These are phyloP conservation scores for Dissoconium aciculare DNA, from an alignment of 2,329 filamentous ascomycete species.

Conservation along the genomic window DNA sequence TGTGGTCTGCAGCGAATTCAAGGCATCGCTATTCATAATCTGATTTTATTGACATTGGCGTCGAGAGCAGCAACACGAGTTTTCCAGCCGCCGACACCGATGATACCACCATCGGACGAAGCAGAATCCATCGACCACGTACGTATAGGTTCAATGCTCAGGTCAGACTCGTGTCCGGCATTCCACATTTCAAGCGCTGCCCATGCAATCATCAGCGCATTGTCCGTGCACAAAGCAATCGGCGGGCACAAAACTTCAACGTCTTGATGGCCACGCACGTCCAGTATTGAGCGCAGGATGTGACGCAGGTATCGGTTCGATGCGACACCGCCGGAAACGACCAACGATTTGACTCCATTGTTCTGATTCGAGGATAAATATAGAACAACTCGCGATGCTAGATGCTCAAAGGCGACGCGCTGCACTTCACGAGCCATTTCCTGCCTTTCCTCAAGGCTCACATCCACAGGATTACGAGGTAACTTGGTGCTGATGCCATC, in stretches of 20 bases:
- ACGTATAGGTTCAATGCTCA: conserved; percentile 44
- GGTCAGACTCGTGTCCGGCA: conserved; percentile 51
- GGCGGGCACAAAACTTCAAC: conserved; percentile 62
- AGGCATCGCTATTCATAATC: too few relatives aligned
- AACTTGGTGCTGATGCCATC: conserved; percentile 20
- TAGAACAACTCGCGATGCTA: conserved; percentile 59
- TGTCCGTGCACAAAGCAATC: conserved; percentile 68
- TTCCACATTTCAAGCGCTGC: conserved; percentile 83
- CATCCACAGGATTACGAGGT: conserved; percentile 22
- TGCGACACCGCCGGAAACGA: conserved; percentile 82
- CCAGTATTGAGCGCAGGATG: conserved; percentile 42
- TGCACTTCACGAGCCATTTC: conserved; percentile 59
- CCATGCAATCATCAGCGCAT: conserved; percentile 97
- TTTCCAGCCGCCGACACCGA: conserved; percentile 44
- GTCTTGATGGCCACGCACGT: conserved; percentile 48
- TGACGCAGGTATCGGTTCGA: conserved; percentile 65
- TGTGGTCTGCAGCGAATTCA: too few relatives aligned
- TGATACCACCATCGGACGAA: conserved; percentile 48
- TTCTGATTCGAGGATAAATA: conserved; percentile 11
- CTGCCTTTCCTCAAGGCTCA: conserved; percentile 47
- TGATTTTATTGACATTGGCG: too few relatives aligned
- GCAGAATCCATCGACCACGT: conserved; percentile 61
- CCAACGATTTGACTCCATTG: conserved; percentile 42
- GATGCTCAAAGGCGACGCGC: conserved; percentile 73
- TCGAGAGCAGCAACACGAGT: too few relatives aligned